Evolutionary conservation across 2,329 filamentous ascomycete species (phyloP), one percentile per base, ranked within the genome.

Genomic region (Blastomyces percursus): DNA sequence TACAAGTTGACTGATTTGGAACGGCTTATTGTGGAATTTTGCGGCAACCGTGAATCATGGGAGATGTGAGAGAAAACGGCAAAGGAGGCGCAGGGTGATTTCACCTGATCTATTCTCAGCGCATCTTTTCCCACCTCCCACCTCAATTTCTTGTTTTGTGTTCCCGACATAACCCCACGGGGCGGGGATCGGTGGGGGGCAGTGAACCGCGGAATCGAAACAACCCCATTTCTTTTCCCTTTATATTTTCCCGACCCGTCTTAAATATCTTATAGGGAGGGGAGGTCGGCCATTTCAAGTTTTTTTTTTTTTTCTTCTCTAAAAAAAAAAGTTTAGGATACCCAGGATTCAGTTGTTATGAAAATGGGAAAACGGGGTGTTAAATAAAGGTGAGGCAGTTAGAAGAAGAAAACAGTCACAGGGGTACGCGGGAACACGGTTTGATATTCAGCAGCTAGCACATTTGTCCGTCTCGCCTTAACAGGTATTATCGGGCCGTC

Each of bases 1-100:
- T 87, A 85, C 71, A 85, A 85, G 70, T 75, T 86, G 62, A 73
- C 79, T 62, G 85, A 87, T 71, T 74, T 87, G 67, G 83, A 86
- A 72, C 78, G 81, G 64, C 72, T 87, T 68, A 86, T 87, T 58
- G 67, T 77, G 44, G 77, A 78, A 62, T 80, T 79, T 64, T 79
- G 78, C 66, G 72, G 69, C 21, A n/a, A 55, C 19, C 59, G 50
- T 27, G 27, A 61, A 16, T 40, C 44, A 44, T 54, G 59, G 48
- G 60, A 35, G 64, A 67, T 55, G 57, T 76, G 12, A 71, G 74
- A 5, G 21, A 24, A 50, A 50, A 12, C 9, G n/a, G 11, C 27
- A 24, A 14, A 1, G 3, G 11, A n/a, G 16, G 3, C 27, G 24
- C 11, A 3, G 30, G 14, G 8, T 0, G 9, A n/a, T 27, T 19